These are phyloP conservation scores for Malania oleifera DNA, from an alignment of 164 flowering plant genomes.

Conservation along the genomic window DNA sequence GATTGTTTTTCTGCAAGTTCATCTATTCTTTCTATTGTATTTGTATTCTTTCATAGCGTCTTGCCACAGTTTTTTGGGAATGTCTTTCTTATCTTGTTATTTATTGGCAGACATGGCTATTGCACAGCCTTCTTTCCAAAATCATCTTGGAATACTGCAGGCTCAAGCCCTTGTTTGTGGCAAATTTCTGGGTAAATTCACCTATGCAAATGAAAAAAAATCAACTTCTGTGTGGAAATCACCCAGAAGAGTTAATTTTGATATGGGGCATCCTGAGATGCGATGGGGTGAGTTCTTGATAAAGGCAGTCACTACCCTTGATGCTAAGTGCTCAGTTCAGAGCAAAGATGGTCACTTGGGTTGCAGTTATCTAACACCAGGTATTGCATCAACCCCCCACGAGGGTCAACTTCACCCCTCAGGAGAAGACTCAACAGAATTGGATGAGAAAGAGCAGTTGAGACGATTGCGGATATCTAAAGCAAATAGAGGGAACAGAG, in stretches of 20 bases:
- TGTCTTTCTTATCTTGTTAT: background rate
- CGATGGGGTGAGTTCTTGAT: conserved; percentile 20
- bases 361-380: conserved; percentile 13
- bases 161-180: conserved; percentile 24
- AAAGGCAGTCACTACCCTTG: conserved; percentile 66
- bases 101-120: conserved; percentile 50
- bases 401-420: conserved; percentile 12
- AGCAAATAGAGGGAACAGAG: conserved; percentile 84
- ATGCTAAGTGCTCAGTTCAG: conserved; percentile 29
- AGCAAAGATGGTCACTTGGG: conserved; percentile 19
- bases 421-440: conserved; percentile 28
- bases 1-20: too few relatives aligned
- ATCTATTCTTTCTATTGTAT: too few relatives aligned
- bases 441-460: conserved; percentile 62
- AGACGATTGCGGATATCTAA: conserved; percentile 81
- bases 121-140: conserved; percentile 45
- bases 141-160: conserved; percentile 27
- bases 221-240: conserved; percentile 28
- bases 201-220: conserved; percentile 28
- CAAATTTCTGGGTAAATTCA: conserved; percentile 18
- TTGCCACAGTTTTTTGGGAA: too few relatives aligned
- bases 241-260: conserved; percentile 21
- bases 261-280: conserved; percentile 16
- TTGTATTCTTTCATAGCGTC: too few relatives aligned
- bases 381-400: conserved; percentile 18